Conservation (phyloP, 306 rosid species). For the Datisca glomerata region DNA sequence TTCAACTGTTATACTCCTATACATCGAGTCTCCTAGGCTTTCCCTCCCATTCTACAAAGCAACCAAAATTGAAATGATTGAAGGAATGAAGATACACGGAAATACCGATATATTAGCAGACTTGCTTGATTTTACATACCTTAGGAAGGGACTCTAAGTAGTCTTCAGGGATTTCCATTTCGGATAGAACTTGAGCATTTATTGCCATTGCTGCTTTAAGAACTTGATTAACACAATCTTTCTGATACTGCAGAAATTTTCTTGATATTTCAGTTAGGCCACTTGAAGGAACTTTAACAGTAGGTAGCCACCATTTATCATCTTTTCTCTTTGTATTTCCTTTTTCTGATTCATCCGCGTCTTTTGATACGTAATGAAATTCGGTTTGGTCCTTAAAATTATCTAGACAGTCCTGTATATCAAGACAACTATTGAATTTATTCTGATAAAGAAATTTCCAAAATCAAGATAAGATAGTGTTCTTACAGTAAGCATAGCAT, state of each 20-base stretch:
- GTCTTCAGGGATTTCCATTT: conserved; percentile 93
- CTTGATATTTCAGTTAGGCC: conserved; percentile 76
- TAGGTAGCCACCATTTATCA: conserved; percentile 97
- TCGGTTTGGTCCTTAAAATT: conserved; percentile 62
- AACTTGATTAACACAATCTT: conserved; percentile 95
- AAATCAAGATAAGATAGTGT: conserved; percentile 5
- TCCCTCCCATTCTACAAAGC: conserved; percentile 78
- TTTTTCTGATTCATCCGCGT: conserved; percentile 39
- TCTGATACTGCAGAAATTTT: conserved; percentile 84
- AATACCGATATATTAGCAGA: too few species aligned
- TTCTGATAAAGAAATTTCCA: too few species aligned
- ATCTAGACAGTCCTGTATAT: conserved; percentile 73
- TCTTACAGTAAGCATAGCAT: conserved; percentile 82
- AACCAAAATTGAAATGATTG: background rate
- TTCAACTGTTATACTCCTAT: conserved; percentile 70
- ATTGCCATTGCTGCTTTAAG: conserved; percentile 99
- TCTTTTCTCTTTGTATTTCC: conserved; percentile 40
- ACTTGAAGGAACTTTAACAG: conserved; percentile 61
- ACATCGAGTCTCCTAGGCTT: conserved; percentile 79
- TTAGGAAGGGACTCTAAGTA: conserved; percentile 87
- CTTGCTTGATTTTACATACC: conserved; percentile 27
- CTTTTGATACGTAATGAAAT: conserved; percentile 66
- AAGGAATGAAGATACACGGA: background rate
- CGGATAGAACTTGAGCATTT: conserved; percentile 85
- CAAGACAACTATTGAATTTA: conserved; percentile 3